phyloP scores from a whole-genome alignment of 305 asterid genomes.

The Fraxinus baroniana region DNA sequence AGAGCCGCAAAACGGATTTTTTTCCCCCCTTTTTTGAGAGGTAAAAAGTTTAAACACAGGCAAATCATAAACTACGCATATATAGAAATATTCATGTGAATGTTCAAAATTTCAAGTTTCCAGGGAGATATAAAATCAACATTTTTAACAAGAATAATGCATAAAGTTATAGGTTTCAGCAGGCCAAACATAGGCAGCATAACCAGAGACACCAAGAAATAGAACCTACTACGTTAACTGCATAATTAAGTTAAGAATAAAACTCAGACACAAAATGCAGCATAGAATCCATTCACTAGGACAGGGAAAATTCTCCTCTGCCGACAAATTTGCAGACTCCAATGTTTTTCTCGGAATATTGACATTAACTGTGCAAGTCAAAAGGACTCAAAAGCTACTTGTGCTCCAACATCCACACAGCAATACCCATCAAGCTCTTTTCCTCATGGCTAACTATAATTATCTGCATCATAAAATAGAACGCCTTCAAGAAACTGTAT shows the following conservation, averaged over 20 bases:
- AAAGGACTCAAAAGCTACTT: constrained; percentile 12
- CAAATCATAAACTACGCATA: neutral
- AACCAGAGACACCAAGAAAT: neutral
- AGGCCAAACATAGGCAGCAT: neutral
- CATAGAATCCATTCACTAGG: constrained; percentile 13
- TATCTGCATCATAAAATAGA: constrained; percentile 38
- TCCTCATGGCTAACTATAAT: constrained; percentile 36
- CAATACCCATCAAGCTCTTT: constrained; percentile 14
- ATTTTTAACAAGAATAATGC: neutral
- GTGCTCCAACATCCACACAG: constrained; percentile 25
- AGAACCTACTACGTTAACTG: neutral
- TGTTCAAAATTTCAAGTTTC: neutral
- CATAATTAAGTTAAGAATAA: neutral
- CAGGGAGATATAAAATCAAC: neutral
- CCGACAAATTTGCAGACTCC: constrained; percentile 18
- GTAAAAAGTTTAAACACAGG: neutral
- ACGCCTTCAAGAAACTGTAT: constrained; percentile 7
- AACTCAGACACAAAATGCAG: neutral
- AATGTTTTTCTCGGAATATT: constrained; percentile 28
- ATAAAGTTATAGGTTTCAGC: neutral
- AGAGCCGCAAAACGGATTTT: no score
- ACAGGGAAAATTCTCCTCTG: constrained; percentile 18
- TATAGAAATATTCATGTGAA: neutral
- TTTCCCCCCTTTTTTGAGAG: no score
- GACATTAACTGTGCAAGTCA: constrained; percentile 24